Base-by-base conservation (phyloP, 768 basidiomycete genomes). In the Mrakia hoshinonis region DNA sequence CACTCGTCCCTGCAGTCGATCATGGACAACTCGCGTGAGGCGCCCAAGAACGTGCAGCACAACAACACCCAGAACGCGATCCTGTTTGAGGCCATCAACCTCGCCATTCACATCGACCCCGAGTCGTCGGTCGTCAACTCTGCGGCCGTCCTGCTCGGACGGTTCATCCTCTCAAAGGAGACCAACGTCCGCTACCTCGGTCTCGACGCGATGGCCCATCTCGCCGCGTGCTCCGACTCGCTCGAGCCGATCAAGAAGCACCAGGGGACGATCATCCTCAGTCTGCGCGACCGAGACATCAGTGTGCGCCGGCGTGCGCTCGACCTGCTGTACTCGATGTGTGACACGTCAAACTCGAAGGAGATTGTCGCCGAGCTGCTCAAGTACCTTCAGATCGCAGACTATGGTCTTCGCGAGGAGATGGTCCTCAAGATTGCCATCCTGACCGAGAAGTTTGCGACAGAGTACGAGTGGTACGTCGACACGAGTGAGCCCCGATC, bases 381-480 rank as follows among this genome's bases (percentile, higher is more conserved):
- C 68, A 87, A 90, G 69, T 99, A 97, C 79, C 85, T 99, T 70
- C 87, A 87, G 78, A 87, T 96, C n/a, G 96, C 96, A 9, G 96
- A 99, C 79, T 98, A 97, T 76, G 92, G 88, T 20, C 83, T 99
- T 39, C 85, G 96, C 54, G 96, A 99, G 81, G 94, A 99, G 80
- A 93, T 98, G 94, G 96, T 98, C 1, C 84, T 98, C 68, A 98
- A 98, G 81, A 95, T 99, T 69, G 96, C 96, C 51, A 94, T 98
- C 74, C 83, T 97, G 73, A 98, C 96, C n/a, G 96, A 99, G 79
- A 92, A 96, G 81, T 97, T 97, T 77, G 96, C 96, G 29, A 89
- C 86, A 69, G 96, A 82, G 68, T 96, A 95, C 81, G 93, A 94
- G 81, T 95, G 94, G 94, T 98, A 99, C 82, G 91, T 99, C 69